These are phyloP conservation scores for Vachellia pachyceras DNA, from an alignment of 306 rosid genomes.

Conservation along the genomic window DNA sequence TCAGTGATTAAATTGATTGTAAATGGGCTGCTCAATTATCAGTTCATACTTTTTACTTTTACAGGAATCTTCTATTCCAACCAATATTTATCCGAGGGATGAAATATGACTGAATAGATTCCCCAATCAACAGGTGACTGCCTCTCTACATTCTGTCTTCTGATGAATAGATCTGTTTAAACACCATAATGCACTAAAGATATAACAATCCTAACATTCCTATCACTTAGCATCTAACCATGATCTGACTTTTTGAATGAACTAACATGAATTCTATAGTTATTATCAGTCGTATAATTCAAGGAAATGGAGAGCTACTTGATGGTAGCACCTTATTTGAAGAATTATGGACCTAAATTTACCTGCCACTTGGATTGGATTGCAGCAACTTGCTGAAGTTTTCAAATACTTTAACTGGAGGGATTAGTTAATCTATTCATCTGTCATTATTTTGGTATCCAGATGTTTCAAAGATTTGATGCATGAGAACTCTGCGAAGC, in stretches of 20 bases:
- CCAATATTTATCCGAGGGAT: conserved; percentile 35
- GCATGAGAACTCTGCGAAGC: background rate
- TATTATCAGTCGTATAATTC: conserved; percentile 1
- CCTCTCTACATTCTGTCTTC: conserved; percentile 24
- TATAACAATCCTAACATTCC: conserved; percentile 6
- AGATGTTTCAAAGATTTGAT: background rate
- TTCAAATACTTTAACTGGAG: background rate
- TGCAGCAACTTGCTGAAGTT: conserved; percentile 4
- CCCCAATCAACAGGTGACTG: conserved; percentile 18
- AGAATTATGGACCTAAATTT: conserved; percentile 16
- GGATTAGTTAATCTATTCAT: background rate
- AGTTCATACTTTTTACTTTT: conserved; percentile 48
- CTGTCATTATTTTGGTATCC: conserved; percentile 17
- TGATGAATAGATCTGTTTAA: conserved; percentile 17
- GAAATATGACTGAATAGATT: no score
- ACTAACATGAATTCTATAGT: conserved; percentile 16
- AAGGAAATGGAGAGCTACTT: conserved; percentile 18
- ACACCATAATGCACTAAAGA: background rate
- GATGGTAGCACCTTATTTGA: conserved; percentile 16
- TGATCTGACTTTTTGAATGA: conserved; percentile 1
- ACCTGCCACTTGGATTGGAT: conserved; percentile 17
- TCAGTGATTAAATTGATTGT: conserved; percentile 29
- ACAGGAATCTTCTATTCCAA: conserved; percentile 48
- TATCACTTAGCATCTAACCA: background rate
- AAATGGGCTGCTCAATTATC: conserved; percentile 39